phyloP scores from a whole-genome alignment of 1,284 basidiomycete species.

The Lentinus polychrous region DNA sequence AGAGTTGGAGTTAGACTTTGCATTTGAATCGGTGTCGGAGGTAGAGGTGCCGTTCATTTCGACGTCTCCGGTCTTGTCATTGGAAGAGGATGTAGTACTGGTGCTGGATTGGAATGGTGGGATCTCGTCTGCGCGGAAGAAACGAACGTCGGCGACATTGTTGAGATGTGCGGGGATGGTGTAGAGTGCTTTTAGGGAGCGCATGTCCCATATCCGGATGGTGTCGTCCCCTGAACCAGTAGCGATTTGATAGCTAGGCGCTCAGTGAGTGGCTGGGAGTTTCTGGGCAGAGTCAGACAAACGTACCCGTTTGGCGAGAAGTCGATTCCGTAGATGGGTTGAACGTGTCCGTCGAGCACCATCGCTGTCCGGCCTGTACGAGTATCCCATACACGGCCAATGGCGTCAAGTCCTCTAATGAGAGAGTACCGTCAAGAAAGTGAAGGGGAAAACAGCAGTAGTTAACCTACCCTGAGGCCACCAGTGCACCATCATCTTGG shows the following conservation, averaged over 20 bases:
- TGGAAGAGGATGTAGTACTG: conserved; percentile 21
- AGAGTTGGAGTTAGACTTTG: conserved; percentile 9
- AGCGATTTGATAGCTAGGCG: conserved; percentile 84
- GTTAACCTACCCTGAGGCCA: conserved; percentile 77
- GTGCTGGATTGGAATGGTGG: conserved; percentile 25
- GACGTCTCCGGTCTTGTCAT: conserved; percentile 21
- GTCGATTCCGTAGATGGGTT: conserved; percentile 86
- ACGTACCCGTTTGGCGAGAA: conserved; percentile 93
- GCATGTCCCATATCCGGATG: conserved; percentile 97
- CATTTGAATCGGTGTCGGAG: too few relatives aligned
- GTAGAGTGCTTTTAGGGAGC: conserved; percentile 86
- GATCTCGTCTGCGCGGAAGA: conserved; percentile 64
- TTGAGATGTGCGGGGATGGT: conserved; percentile 96
- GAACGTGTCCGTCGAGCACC: conserved; percentile 96
- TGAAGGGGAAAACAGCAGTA: neutral
- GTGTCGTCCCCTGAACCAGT: conserved; percentile 97
- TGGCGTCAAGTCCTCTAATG: conserved; percentile 86
- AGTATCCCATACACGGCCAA: conserved; percentile 96
- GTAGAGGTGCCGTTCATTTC: conserved; percentile 31
- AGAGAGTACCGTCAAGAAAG: conserved; percentile 9
- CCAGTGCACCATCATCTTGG: conserved; percentile 90
- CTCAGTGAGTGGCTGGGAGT: conserved; percentile 11
- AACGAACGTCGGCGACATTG: conserved; percentile 91
- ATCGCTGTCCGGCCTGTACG: conserved; percentile 94
- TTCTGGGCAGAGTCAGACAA: conserved; percentile 8